Percentiles rank a stretch among this genome's conserved stretches.
Evolutionary conservation across 2,329 filamentous ascomycete genomes (phyloP).

Genomic region (Chaetothyriales sp.): DNA sequence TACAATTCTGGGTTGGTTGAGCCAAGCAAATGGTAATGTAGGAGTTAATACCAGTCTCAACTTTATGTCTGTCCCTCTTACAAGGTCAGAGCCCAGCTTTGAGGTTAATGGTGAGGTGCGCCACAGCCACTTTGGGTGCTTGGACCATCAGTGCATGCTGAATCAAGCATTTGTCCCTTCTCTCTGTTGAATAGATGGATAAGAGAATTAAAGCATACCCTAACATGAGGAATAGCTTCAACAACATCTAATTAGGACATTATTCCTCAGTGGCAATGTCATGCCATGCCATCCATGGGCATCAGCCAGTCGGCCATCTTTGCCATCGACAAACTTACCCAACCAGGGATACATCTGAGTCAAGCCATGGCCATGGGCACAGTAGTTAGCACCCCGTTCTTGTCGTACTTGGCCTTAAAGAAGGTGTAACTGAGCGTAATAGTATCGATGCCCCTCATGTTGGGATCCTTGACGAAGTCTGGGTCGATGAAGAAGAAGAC

Average conservation of each 20-base stretch:
- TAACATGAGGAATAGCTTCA: not conserved
- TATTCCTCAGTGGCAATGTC: not conserved
- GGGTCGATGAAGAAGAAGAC: conserved; percentile 99
- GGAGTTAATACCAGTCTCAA: no score
- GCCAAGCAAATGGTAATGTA: not conserved
- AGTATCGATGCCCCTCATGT: conserved; percentile 86
- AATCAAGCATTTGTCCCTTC: no score
- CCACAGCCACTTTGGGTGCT: no score
- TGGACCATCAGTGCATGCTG: no score
- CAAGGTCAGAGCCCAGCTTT: no score
- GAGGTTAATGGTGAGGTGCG: not conserved
- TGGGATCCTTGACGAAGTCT: conserved; percentile 78
- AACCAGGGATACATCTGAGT: not conserved
- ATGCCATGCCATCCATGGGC: no score
- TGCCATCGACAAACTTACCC: not conserved
- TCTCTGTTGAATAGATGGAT: not conserved
- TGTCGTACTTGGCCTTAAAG: conserved; percentile 83
- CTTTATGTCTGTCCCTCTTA: no score
- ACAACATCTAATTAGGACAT: not conserved
- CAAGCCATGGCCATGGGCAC: conserved; percentile 12
- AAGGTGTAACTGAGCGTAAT: conserved; percentile 96
- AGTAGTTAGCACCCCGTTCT: conserved; percentile 51
- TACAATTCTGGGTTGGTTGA: not conserved
- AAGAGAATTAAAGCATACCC: not conserved
- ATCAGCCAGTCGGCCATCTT: not conserved